Evolutionary conservation across 257 asterid genomes (phyloP).

Genomic region (Verbena officinalis): DNA sequence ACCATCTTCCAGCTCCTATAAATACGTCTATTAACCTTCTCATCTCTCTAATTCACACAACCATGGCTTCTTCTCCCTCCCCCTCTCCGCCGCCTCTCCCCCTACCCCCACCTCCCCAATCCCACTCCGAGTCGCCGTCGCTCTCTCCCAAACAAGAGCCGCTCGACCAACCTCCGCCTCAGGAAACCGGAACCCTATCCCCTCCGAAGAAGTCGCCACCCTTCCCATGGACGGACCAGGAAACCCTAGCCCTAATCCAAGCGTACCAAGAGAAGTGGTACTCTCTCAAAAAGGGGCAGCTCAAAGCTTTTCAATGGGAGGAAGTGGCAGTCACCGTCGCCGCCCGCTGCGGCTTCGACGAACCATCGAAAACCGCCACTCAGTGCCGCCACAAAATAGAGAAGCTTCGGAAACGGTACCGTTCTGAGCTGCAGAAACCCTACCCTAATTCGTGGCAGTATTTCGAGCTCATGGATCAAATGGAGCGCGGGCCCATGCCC

Average conservation of each 20-base stretch:
- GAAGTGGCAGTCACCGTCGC: slow-evolving; percentile 76
- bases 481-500: slow-evolving; percentile 90
- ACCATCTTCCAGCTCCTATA: slow-evolving; percentile 26
- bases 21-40: neutral
- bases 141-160: slow-evolving; percentile 26
- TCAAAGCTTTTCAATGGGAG: slow-evolving; percentile 90
- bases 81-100: slow-evolving; percentile 30
- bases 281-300: slow-evolving; percentile 81
- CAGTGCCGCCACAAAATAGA: slow-evolving; percentile 98
- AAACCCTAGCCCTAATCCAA: slow-evolving; percentile 82
- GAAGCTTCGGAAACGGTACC: slow-evolving; percentile 86
- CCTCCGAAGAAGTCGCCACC: slow-evolving; percentile 66
- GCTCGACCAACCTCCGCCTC: slow-evolving; percentile 14
- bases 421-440: slow-evolving; percentile 69
- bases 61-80: slow-evolving; percentile 38
- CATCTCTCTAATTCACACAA: slow-evolving; percentile 3
- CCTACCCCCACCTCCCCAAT: slow-evolving; percentile 31
- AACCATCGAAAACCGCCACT: slow-evolving; percentile 76
- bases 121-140: slow-evolving; percentile 31
- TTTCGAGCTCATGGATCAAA: slow-evolving; percentile 76
- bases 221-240: slow-evolving; percentile 82
- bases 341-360: slow-evolving; percentile 76
- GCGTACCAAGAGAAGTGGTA: slow-evolving; percentile 93
- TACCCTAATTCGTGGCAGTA: slow-evolving; percentile 80
- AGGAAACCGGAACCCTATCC: slow-evolving; percentile 31